These are phyloP conservation scores for Pleurotus platypus DNA, from an alignment of 768 basidiomycete genomes.

Conservation along the genomic window DNA sequence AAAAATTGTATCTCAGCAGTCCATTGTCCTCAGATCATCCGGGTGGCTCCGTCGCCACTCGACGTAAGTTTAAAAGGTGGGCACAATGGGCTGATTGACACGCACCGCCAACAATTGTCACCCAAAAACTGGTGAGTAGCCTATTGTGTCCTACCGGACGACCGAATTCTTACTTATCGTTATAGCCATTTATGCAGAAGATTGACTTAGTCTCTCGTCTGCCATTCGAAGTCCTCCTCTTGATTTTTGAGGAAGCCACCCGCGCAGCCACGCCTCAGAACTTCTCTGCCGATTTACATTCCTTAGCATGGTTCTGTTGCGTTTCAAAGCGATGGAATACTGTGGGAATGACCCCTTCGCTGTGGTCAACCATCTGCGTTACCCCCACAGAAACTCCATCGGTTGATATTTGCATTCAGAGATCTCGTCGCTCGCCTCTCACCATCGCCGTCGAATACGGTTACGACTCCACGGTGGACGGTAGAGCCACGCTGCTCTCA, in stretches of 20 bases:
- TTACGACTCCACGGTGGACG: background rate
- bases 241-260: background rate
- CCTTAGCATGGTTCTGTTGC: background rate
- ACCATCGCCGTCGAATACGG: background rate
- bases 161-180: too few species aligned
- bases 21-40: too few species aligned
- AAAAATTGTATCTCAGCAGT: too few species aligned
- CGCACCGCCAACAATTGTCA: too few species aligned
- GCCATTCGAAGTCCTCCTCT: constrained; percentile 1
- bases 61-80: too few species aligned
- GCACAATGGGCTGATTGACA: too few species aligned
- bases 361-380: background rate
- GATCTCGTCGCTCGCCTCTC: background rate
- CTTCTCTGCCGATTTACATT: background rate
- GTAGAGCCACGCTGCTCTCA: background rate
- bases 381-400: background rate
- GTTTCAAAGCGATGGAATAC: constrained; percentile 2
- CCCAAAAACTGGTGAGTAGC: too few species aligned
- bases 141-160: too few species aligned
- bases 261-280: background rate
- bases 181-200: too few species aligned
- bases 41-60: too few species aligned
- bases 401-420: background rate
- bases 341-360: background rate
- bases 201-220: background rate